A percentile compares a stretch with the other conserved stretches of the same genome.
Evolutionary conservation across 768 basidiomycete species (phyloP).

Genomic region (Phylloporus sp.): DNA sequence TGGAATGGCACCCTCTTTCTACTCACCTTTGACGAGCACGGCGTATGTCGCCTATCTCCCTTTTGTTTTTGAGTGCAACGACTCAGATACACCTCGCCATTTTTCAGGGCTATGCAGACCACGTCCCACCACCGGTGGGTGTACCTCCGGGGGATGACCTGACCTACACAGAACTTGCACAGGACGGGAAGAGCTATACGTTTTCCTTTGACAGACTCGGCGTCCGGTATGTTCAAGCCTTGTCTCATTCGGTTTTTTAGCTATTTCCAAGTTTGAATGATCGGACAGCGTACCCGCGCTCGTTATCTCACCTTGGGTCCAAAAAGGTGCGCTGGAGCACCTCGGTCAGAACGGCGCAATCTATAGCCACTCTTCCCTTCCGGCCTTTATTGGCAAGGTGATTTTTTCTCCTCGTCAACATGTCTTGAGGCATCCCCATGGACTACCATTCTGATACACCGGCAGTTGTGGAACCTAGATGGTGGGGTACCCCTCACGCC

Average conservation of each 20-base stretch:
- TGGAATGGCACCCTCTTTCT: slow-evolving; percentile 20
- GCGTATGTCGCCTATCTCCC: slow-evolving; percentile 6
- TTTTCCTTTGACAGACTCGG: slow-evolving; percentile 24
- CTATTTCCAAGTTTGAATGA: not conserved
- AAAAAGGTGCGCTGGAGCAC: slow-evolving; percentile 17
- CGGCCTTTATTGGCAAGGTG: slow-evolving; percentile 21
- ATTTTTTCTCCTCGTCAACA: too few relatives aligned
- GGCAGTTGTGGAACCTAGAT: slow-evolving; percentile 25
- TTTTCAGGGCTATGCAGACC: slow-evolving; percentile 21
- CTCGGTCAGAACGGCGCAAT: not conserved
- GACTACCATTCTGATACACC: not conserved
- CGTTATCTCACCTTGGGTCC: slow-evolving; percentile 23
- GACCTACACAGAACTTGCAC: slow-evolving; percentile 20
- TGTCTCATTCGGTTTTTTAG: not conserved
- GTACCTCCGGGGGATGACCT: slow-evolving; percentile 22
- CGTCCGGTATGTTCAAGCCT: slow-evolving; percentile 11
- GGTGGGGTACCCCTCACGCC: slow-evolving; percentile 19
- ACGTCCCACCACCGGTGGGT: slow-evolving; percentile 19
- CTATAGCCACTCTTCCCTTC: slow-evolving; percentile 23
- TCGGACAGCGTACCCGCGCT: slow-evolving; percentile 17
- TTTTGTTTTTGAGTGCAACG: not conserved
- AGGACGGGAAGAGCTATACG: slow-evolving; percentile 17
- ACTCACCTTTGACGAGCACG: slow-evolving; percentile 25
- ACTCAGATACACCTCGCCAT: not conserved
- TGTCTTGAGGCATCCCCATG: not conserved